Evolutionary conservation across 805 yeast genomes (phyloP), one percentile per base, ranked within the genome.

Genomic region (Saturnispora sekii): DNA sequence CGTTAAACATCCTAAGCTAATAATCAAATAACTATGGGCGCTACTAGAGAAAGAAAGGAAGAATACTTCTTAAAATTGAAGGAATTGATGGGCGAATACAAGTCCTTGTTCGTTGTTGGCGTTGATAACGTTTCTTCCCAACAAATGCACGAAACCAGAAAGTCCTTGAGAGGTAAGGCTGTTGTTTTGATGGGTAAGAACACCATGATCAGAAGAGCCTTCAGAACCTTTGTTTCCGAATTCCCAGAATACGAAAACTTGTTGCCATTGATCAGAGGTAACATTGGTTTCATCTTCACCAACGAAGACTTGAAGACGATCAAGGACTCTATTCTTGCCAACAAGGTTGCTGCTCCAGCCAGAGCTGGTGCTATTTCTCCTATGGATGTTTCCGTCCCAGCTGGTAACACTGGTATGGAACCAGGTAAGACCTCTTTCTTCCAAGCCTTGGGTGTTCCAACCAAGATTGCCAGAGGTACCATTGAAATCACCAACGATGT

Each of bases 391-490:
- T 87, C 81, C 83, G 84, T 93, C 61, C 95, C 95, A 69, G 97
- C 97, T 64, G 94, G 95, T 74, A 93, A 93, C 96, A 93, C 99
- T 63, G 97, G 97, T 84, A 89, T 93, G 95, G 98, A 93, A 79
- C 99, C 99, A 74, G 97, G 97, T 84, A 93, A 93, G 87, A 93
- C 99, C 67, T 93, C 98, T 69, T 93, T 93, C 95, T 93, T 93
- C 97, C 99, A 93, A 82, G 98, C 99, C 69, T 82, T 93, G 66
- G 97, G 97, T 86, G 96, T 93, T 66, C 98, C 98, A 81, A 93
- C 99, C 86, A 93, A 93, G 94, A 93, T 93, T 88, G 93, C 96
- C 74, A 89, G 99, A 85, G 99, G 99, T 93, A 88, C 96, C 76
- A 93, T 93, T 82, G 99, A 93, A 79, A 93, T 93, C 74, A 88